phyloP scores from a whole-genome alignment of 2,329 filamentous ascomycete genomes.

The Clonostachys chloroleuca region DNA sequence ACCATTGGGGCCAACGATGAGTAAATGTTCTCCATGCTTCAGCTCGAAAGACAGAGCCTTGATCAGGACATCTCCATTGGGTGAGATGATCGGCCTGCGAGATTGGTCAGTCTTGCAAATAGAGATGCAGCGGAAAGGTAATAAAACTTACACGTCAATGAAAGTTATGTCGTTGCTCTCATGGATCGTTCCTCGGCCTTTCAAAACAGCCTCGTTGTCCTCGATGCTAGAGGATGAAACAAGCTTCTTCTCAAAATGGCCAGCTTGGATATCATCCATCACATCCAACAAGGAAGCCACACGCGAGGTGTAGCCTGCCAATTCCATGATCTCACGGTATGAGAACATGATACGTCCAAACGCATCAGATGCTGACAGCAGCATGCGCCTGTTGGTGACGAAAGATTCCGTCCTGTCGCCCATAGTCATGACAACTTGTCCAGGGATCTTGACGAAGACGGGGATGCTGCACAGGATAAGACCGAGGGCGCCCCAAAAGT shows the following conservation, averaged over 20 bases:
- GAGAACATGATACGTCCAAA: slow-evolving; percentile 97
- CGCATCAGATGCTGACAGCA: slow-evolving; percentile 89
- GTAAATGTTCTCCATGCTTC: slow-evolving; percentile 79
- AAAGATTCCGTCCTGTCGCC: slow-evolving; percentile 73
- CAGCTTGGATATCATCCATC: slow-evolving; percentile 87
- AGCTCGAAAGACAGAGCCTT: slow-evolving; percentile 83
- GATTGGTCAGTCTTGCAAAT: slow-evolving; percentile 8
- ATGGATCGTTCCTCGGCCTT: slow-evolving; percentile 74
- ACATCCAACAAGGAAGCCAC: slow-evolving; percentile 88
- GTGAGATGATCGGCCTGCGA: slow-evolving; percentile 79
- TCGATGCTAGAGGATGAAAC: slow-evolving; percentile 83
- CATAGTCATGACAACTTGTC: slow-evolving; percentile 59
- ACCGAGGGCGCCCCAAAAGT: slow-evolving; percentile 95
- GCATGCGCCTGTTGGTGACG: slow-evolving; percentile 87
- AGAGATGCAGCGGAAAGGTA: not conserved
- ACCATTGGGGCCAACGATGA: slow-evolving; percentile 94
- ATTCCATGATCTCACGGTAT: slow-evolving; percentile 94
- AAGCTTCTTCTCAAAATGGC: slow-evolving; percentile 93
- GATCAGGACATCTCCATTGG: slow-evolving; percentile 91
- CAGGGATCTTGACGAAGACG: slow-evolving; percentile 91
- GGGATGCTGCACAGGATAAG: slow-evolving; percentile 90
- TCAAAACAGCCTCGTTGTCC: slow-evolving; percentile 77
- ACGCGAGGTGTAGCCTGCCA: slow-evolving; percentile 91
- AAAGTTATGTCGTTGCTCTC: slow-evolving; percentile 86
- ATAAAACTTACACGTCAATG: slow-evolving; percentile 62